Evolutionary conservation across 2,329 filamentous ascomycete genomes (phyloP).

Genomic region (Pleurostoma richardsiae): DNA sequence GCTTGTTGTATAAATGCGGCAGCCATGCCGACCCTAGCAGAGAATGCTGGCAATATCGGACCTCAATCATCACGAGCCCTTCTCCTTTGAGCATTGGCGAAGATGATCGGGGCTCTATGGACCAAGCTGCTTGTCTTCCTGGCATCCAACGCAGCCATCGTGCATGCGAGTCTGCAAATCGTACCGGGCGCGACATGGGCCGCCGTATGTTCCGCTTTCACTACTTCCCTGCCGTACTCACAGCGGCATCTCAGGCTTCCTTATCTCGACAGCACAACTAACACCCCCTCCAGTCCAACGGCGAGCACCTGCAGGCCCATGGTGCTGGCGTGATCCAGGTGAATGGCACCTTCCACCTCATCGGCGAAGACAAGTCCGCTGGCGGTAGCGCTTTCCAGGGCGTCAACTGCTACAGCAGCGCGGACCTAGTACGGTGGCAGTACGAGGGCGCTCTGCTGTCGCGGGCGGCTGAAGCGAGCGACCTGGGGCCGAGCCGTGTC

Average conservation of each 20-base stretch:
- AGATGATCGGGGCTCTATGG: not conserved
- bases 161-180: slow-evolving; percentile 13
- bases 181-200: slow-evolving; percentile 17
- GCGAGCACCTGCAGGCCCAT: slow-evolving; percentile 60
- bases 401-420: slow-evolving; percentile 63
- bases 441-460: slow-evolving; percentile 14
- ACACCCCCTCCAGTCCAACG: slow-evolving; percentile 28
- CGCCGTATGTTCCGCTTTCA: slow-evolving; percentile 6
- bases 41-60: not conserved
- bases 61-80: not conserved
- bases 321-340: slow-evolving; percentile 57
- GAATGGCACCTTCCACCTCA: slow-evolving; percentile 56
- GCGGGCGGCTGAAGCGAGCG: slow-evolving; percentile 8
- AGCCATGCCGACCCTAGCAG: not conserved
- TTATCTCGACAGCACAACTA: too few species aligned
- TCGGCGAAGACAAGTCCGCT: slow-evolving; percentile 65
- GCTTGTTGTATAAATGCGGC: not conserved
- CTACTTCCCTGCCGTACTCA: too few species aligned
- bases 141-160: slow-evolving; percentile 7
- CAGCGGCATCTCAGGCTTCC: too few species aligned
- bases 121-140: not conserved
- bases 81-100: not conserved
- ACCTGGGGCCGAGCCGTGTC: slow-evolving; percentile 10
- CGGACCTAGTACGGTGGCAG: slow-evolving; percentile 35
- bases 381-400: slow-evolving; percentile 53